Base-by-base conservation (phyloP, 441 rosid species). In the Gossypium lobatum region DNA sequence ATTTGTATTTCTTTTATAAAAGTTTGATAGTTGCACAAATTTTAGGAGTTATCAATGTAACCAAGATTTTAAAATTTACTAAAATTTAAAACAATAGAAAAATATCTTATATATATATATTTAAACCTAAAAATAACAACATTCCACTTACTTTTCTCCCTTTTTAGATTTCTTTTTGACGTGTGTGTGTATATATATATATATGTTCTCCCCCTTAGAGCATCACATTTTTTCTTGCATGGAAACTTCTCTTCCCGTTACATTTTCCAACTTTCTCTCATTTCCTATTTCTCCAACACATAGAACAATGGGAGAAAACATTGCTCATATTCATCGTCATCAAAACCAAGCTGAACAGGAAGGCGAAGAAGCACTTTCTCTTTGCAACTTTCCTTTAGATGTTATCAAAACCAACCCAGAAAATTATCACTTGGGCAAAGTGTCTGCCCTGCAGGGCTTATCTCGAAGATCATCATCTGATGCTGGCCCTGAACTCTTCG, bases 361-460 rank as follows among this genome's bases (percentile, higher is more conserved):
- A 10, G 72, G 76, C 17, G 89, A 86, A 21, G 89, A 85, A 61
- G 74, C 91, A 4, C 83, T 85, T 20, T 88, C 93, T 73, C 89
- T 87, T 31, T 76, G 82, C 25, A 88, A 91, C 76, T 83, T 89
- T 72, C 85, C 88, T 0, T 71, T 84, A 3, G 70, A 80, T 17
- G 70, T 23, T 55, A 37, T 55, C 28, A 37, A 54, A 1, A 50
- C 62, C 1, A 1, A 7, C 18, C 10, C 42, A 0, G 62, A 10
- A 9, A 37, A 39, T 55, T 50, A 39, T 62, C 13, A n/a, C 14
- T 46, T 59, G 17, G 20, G 20, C 0, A 73, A 52, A 6, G 37
- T 3, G 50, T 18, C 50, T 3, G 39, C 39, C 39, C 8, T 34
- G 39, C 39, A 34, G 26, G 58, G 14, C 17, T 68, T 0, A 26